phyloP scores from a whole-genome alignment of 495 filamentous ascomycete genomes.

The Daldinia childiae region DNA sequence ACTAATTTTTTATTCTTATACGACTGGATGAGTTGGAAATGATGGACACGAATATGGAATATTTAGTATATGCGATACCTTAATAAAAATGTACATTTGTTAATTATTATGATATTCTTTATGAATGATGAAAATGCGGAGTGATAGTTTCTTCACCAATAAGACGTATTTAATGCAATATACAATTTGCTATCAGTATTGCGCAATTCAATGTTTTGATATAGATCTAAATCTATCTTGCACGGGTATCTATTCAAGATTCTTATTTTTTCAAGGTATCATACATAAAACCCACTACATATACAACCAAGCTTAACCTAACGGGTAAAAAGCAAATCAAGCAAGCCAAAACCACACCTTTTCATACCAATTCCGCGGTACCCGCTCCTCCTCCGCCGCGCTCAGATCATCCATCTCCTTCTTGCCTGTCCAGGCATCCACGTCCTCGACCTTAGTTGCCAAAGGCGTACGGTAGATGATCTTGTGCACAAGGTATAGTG shows the following conservation, averaged over 20 bases:
- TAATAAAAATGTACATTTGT: no score
- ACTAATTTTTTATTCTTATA: no score
- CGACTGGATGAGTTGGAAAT: background rate
- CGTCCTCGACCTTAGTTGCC: conserved; percentile 42
- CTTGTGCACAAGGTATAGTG: conserved; percentile 57
- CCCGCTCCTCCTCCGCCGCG: conserved; percentile 49
- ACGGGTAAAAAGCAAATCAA: conserved; percentile 21
- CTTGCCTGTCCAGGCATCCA: conserved; percentile 60
- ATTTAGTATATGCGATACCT: background rate
- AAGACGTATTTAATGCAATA: background rate
- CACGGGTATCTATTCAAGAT: background rate
- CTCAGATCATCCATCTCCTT: conserved; percentile 61
- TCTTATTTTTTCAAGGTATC: background rate
- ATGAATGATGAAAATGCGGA: no score
- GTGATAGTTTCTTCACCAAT: no score
- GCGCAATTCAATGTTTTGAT: background rate
- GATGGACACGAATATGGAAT: background rate
- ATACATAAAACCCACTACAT: background rate
- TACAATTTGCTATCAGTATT: background rate
- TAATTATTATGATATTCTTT: no score
- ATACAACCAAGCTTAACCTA: no score
- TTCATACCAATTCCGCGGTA: conserved; percentile 53
- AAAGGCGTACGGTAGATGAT: conserved; percentile 46
- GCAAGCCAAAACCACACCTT: conserved; percentile 61
- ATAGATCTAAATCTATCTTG: background rate